Base-by-base conservation (phyloP, 352 stramenopile genomes). In the Thalassiosira livingstoniorum region DNA sequence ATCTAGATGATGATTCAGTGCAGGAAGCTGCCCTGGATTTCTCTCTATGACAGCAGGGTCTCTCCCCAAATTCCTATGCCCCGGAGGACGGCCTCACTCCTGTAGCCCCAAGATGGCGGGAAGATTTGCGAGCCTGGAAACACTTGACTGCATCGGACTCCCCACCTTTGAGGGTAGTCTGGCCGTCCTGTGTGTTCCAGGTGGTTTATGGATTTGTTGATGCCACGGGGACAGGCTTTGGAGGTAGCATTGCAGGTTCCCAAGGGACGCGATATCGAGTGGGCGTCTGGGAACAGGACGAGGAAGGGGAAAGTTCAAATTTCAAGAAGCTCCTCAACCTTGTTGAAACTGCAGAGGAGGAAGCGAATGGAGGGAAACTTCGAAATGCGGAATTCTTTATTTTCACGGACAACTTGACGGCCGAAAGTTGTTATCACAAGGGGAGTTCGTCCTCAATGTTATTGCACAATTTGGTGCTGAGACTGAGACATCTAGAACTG, bases 151-250 rank as follows among this genome's bases (percentile, higher is more conserved):
- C 53, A 29, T 63, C 37, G 18, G 67, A 79, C 34, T 25, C 35
- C 0, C 83, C 86, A 7, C 65, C 73, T 4, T 58, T 70, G 10
- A n/a, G 61, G n/a, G 37, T 81, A 18, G 35, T 84, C 0, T 32
- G 72, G 5, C 2, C n/a, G 18, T 64, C 10, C 0, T 35, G 57
- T 10, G 53, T 77, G 1, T 10, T 77, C 0, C 4, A 10, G 13
- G 82, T 75, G 0, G 10, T 71, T 4, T 86, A 84, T 72, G 62
- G 63, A 13, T 89, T 90, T 67, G 86, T 67, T 0, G 83, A 92
- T 63, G 80, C 86, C 4, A 86, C 74, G 2, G 80, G 75, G 0
- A 34, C 42, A 23, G 71, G 78, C 7, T 90, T 90, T 71, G 83
- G 78, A 2, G 21, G 23, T 21, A n/a, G 23, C 0, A 4, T 31